A percentile compares a stretch with the other conserved stretches of the same genome.
Conservation (phyloP, 768 basidiomycete species). For the Psilocybe tampanensis region DNA sequence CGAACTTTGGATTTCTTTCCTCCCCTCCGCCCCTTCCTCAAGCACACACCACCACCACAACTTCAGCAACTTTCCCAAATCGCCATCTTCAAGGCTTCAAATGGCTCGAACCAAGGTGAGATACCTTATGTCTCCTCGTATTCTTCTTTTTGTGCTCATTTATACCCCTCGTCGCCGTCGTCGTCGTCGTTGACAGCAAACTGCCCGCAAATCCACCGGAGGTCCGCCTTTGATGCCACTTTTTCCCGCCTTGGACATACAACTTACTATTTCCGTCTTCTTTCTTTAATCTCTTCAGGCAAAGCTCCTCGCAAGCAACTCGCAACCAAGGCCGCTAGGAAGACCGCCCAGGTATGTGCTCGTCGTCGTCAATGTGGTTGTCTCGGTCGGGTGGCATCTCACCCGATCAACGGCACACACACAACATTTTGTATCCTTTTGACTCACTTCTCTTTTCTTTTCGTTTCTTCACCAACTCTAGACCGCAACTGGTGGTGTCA, state of each 20-base stretch:
- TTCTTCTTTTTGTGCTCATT: conserved; percentile 9
- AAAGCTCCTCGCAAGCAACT: conserved; percentile 94
- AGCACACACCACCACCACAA: conserved; percentile 34
- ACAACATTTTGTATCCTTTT: conserved; percentile 4
- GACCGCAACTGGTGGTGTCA: conserved; percentile 94
- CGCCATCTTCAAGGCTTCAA: conserved; percentile 25
- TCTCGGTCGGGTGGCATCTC: conserved; percentile 13
- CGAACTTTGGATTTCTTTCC: conserved; percentile 31
- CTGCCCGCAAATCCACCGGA: conserved; percentile 99
- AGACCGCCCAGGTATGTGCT: conserved; percentile 71
- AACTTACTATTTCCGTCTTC: conserved; percentile 17
- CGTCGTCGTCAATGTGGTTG: conserved; percentile 29
- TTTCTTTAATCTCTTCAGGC: conserved; percentile 45
- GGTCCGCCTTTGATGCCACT: conserved; percentile 49
- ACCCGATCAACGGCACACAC: conserved; percentile 19
- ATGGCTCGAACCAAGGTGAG: conserved; percentile 92
- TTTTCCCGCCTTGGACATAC: not conserved
- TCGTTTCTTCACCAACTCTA: conserved; percentile 25
- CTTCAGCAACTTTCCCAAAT: conserved; percentile 21
- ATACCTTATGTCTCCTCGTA: conserved; percentile 22
- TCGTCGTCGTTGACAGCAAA: conserved; percentile 70
- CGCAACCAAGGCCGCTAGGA: conserved; percentile 94
- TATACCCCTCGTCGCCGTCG: conserved; percentile 23
- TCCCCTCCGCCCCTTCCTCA: conserved; percentile 40
- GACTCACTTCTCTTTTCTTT: conserved; percentile 8